phyloP scores from a whole-genome alignment of 495 filamentous ascomycete species.

The Aspergillus nidulans region DNA sequence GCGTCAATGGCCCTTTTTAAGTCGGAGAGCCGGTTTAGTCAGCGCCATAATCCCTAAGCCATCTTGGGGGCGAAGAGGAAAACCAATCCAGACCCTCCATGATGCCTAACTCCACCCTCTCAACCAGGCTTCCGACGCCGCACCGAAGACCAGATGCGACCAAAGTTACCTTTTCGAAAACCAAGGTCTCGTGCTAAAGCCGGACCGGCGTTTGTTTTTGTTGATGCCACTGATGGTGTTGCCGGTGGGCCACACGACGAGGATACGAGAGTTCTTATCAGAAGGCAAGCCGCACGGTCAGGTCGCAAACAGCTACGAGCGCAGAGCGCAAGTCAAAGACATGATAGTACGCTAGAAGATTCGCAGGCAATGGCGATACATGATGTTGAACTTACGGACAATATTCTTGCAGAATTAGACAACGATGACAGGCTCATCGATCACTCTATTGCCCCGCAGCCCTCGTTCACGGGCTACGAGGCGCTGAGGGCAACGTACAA shows the following conservation, averaged over 20 bases:
- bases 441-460: neutral
- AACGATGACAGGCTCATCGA: neutral
- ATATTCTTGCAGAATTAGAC: neutral
- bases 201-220: conserved; percentile 9
- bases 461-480: conserved; percentile 7
- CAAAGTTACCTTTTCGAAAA: conserved; percentile 1
- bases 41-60: neutral
- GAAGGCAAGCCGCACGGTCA: conserved; percentile 9
- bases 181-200: conserved; percentile 6
- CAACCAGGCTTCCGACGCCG: neutral
- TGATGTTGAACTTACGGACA: neutral
- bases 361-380: neutral
- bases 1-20: neutral
- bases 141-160: neutral
- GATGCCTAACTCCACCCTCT: neutral
- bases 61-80: neutral
- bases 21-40: neutral
- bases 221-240: neutral
- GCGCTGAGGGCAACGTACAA: conserved; percentile 1
- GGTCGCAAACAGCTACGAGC: neutral
- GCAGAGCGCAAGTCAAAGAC: neutral
- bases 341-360: neutral
- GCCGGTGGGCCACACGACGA: neutral
- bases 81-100: neutral
- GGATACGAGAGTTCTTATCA: neutral